Base-by-base conservation (phyloP, 371 early-diverging fungal genomes). In the Rhizomucor pusillus region DNA sequence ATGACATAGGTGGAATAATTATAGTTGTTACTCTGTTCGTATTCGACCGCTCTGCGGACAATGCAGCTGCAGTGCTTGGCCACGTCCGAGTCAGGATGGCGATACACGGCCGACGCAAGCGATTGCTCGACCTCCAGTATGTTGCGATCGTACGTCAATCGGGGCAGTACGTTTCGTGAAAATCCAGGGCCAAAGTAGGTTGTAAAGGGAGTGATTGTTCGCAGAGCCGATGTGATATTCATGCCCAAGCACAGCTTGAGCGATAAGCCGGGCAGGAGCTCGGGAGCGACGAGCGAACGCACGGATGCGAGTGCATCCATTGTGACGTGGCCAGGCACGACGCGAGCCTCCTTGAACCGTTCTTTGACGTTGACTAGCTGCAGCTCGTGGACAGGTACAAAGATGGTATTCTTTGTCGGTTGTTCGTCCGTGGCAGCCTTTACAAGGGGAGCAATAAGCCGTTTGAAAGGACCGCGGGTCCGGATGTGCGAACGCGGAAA, bases 51-150 rank as follows among this genome's bases (percentile, higher is more conserved):
- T 41, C 83, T 80, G 45, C 88, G 81, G 34, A 89, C 57, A 9
- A 90, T 71, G 49, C 86, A 85, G 25, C 79, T 75, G 18, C 86
- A 78, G 57, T 88, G 86, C 59, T 88, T 88, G 47, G 87, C 84
- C 19, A 82, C 52, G 54, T 86, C 79, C 49, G 72, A 66, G 62
- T 89, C 79, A 3, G 63, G 68, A 53, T 78, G 67, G 12, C 50
- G 61, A 47, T 81, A 71, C 20, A 80, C 73, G 5, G 75, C 73
- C 29, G 80, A 82, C 23, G 85, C 81, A 22, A 82, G 52, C 61
- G 87, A 89, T 55, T 71, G 73, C 55, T 81, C 65, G 13, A 71
- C 64, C 9, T 63, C 56, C 20, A 73, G 58, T 10, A 79, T 59
- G 7, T 75, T 52, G 12, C 57, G 56, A 29, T 86, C 80, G 36